Conservation (phyloP, 1,284 basidiomycete genomes). For the Moesziomyces globuligerus region DNA sequence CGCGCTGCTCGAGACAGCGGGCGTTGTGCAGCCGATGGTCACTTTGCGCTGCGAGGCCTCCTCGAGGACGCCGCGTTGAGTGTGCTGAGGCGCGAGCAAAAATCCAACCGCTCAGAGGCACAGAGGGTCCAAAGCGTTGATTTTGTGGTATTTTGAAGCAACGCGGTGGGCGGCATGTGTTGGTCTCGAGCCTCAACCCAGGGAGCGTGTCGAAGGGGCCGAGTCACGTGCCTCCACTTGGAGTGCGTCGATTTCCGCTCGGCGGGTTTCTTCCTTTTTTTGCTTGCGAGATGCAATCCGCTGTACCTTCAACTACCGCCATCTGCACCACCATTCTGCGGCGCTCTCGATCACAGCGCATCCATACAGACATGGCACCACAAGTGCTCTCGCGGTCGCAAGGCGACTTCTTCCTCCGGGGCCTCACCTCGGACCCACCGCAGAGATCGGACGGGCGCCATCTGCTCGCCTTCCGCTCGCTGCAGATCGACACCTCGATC, state of each 20-base stretch:
- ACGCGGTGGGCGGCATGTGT: constrained; percentile 12
- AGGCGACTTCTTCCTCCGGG: constrained; percentile 55
- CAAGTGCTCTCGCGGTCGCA: constrained; percentile 59
- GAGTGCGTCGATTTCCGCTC: not conserved
- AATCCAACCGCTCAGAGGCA: not conserved
- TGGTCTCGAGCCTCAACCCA: constrained; percentile 15
- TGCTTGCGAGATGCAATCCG: constrained; percentile 8
- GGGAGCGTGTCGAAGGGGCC: constrained; percentile 18
- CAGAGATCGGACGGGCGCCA: constrained; percentile 53
- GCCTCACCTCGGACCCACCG: constrained; percentile 49
- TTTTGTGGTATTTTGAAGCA: constrained; percentile 8
- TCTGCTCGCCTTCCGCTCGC: constrained; percentile 50
- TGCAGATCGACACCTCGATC: constrained; percentile 44
- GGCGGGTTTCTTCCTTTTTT: constrained; percentile 7
- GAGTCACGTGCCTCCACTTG: constrained; percentile 47
- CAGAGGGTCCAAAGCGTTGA: not conserved
- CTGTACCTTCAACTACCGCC: not conserved
- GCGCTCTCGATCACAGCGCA: not conserved
- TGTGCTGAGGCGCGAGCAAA: not conserved
- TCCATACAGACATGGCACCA: constrained; percentile 33
- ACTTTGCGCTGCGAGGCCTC: not conserved
- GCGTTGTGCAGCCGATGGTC: no score
- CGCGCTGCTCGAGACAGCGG: not conserved
- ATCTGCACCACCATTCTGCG: not conserved
- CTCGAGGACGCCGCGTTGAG: not conserved